Percentiles rank a stretch among this genome's conserved stretches.
Evolutionary conservation across 1,284 basidiomycete genomes (phyloP).

Genomic region (Pascua sp.): DNA sequence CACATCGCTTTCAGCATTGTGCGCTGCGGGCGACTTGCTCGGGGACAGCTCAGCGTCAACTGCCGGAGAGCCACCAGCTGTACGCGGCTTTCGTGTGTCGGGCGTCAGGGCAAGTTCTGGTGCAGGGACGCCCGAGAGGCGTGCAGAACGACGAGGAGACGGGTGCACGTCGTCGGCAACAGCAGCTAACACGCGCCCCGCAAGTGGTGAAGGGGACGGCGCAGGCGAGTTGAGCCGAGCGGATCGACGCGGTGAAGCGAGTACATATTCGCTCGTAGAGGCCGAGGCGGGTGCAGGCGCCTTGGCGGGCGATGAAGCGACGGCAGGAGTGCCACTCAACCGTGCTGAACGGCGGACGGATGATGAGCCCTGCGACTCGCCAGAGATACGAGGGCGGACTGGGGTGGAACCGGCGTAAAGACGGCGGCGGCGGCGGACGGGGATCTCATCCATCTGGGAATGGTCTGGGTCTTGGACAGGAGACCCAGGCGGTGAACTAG

Average conservation of each 20-base stretch:
- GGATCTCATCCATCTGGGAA: not conserved
- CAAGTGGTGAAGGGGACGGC: too few relatives aligned
- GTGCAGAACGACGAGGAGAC: too few relatives aligned
- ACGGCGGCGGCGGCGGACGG: not conserved
- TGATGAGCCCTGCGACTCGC: not conserved
- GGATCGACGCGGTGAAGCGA: not conserved
- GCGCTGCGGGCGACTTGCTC: too few relatives aligned
- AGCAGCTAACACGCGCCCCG: too few relatives aligned
- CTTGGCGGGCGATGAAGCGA: not conserved
- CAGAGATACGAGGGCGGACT: constrained; percentile 6
- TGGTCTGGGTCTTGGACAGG: not conserved
- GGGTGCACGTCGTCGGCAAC: too few relatives aligned
- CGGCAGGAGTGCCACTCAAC: not conserved
- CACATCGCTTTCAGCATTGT: too few relatives aligned
- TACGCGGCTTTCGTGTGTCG: too few relatives aligned
- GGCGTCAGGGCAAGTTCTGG: too few relatives aligned
- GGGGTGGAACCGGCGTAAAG: constrained; percentile 6
- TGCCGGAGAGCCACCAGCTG: too few relatives aligned
- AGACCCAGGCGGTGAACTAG: not conserved
- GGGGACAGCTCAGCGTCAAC: too few relatives aligned
- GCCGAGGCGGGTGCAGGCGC: not conserved
- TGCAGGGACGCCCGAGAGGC: too few relatives aligned
- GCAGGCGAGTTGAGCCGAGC: not conserved
- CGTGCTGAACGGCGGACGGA: not conserved
- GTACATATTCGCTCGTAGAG: not conserved